These are phyloP conservation scores for Amborella trichopoda DNA, from an alignment of 164 flowering plant genomes.

Conservation along the genomic window DNA sequence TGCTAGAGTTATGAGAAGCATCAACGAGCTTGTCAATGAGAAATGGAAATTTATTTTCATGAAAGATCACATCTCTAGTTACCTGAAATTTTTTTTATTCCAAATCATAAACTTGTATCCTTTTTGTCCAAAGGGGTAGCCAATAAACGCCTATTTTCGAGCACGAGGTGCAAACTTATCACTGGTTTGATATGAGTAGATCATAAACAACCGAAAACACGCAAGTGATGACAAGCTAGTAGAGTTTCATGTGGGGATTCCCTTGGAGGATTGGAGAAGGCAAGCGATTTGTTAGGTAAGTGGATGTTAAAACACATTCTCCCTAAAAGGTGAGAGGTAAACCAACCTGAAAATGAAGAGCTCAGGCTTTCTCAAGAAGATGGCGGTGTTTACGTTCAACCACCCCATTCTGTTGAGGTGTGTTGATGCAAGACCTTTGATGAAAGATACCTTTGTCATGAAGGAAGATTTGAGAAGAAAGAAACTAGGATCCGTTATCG, in stretches of 20 bases:
- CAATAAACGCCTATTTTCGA: not conserved
- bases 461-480: not conserved
- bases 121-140: not conserved
- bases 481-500: not conserved
- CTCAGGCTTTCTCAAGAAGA: not conserved
- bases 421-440: not conserved
- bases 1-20: too few species aligned
- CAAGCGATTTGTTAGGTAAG: not conserved
- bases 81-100: too few species aligned
- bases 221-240: not conserved
- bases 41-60: too few species aligned
- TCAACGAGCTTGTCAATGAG: too few species aligned
- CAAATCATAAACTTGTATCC: not conserved
- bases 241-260: not conserved
- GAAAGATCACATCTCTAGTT: too few species aligned
- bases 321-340: not conserved
- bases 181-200: not conserved
- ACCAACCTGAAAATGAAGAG: not conserved
- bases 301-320: not conserved
- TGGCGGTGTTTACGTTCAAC: not conserved
- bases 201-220: not conserved
- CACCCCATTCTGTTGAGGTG: not conserved
- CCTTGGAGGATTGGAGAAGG: not conserved
- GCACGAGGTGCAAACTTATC: not conserved
- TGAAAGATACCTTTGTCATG: not conserved